phyloP scores from a whole-genome alignment of 306 rosid genomes.

The Cicer yamashitae region DNA sequence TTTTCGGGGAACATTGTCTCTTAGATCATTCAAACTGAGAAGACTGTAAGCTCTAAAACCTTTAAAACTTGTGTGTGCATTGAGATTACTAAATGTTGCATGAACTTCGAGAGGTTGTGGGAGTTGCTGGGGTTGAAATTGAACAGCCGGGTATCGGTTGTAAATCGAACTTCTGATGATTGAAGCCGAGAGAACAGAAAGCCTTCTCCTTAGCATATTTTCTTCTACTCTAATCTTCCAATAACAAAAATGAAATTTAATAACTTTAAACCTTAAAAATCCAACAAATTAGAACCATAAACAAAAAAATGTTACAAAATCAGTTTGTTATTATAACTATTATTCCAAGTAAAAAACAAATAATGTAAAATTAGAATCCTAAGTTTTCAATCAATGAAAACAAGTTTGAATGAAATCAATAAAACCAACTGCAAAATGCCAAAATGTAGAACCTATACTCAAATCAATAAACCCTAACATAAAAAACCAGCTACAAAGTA shows the following conservation, averaged over 20 bases:
- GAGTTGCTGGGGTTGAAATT: slow-evolving; percentile 36
- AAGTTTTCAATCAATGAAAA: no score
- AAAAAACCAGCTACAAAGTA: no score
- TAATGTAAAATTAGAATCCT: no score
- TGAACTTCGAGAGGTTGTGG: slow-evolving; percentile 27
- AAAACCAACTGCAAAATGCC: no score
- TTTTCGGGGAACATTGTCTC: slow-evolving; percentile 85
- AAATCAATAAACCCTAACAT: no score
- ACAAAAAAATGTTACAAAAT: no score
- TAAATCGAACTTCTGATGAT: slow-evolving; percentile 43
- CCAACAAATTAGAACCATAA: no score
- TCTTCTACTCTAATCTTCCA: slow-evolving; percentile 25
- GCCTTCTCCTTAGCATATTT: slow-evolving; percentile 56
- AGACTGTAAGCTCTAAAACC: slow-evolving; percentile 84
- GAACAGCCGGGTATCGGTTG: slow-evolving; percentile 32
- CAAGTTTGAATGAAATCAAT: no score
- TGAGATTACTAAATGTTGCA: slow-evolving; percentile 24
- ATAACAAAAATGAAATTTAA: background rate
- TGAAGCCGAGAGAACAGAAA: slow-evolving; percentile 48
- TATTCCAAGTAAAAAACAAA: no score
- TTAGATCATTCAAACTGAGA: slow-evolving; percentile 85
- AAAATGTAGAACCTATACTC: no score
- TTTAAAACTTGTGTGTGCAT: slow-evolving; percentile 14
- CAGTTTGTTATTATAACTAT: no score
- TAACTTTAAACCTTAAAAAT: no score